These are phyloP conservation scores for Leishmania tropica DNA, from an alignment of 208 protist genomes.

Conservation along the genomic window DNA sequence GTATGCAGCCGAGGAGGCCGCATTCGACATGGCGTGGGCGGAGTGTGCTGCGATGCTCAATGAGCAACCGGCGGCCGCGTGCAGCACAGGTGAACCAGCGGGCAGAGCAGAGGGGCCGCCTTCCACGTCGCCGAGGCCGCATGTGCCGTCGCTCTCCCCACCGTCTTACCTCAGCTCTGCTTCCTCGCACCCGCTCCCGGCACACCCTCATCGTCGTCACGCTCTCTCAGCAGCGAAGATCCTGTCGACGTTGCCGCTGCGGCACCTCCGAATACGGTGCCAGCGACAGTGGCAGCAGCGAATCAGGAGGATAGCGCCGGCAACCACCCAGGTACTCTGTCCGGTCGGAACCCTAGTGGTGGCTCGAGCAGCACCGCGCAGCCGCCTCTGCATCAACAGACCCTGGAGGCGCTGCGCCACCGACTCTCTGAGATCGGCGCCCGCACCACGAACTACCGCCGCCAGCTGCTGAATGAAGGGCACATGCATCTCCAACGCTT, in stretches of 20 bases:
- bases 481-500: conserved; percentile 39
- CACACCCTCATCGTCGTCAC: background rate
- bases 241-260: background rate
- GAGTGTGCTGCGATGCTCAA: background rate
- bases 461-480: conserved; percentile 29
- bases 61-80: background rate
- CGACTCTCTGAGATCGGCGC: conserved; percentile 28
- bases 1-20: conserved; percentile 22
- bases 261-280: background rate
- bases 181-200: background rate
- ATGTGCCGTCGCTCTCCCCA: background rate
- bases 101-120: background rate
- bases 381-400: background rate
- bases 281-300: background rate
- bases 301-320: background rate
- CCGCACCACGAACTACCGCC: conserved; percentile 9
- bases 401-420: conserved; percentile 30
- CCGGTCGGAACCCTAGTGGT: too few species aligned
- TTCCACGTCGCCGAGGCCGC: background rate
- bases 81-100: background rate
- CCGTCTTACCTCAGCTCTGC: background rate
- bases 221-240: background rate
- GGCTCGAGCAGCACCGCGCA: background rate
- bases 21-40: conserved; percentile 8
- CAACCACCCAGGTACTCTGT: background rate